A percentile compares a stretch with the other conserved stretches of the same genome.
phyloP scores from a whole-genome alignment of 306 rosid genomes.

The Vigna mungo region DNA sequence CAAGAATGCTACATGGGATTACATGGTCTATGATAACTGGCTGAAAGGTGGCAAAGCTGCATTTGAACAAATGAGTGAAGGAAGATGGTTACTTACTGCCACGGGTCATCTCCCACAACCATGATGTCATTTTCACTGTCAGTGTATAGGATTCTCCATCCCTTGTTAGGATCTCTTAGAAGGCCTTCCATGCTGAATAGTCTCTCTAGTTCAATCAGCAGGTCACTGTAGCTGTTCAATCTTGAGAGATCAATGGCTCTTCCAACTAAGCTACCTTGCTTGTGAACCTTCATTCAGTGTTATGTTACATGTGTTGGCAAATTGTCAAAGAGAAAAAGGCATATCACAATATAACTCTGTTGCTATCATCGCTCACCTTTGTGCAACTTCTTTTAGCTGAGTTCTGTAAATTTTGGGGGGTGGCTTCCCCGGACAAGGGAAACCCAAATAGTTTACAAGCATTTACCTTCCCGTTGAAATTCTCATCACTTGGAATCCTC shows the following conservation, averaged over 20 bases:
- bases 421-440: conserved; percentile 70
- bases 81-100: conserved; percentile 74
- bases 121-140: conserved; percentile 96
- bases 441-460: conserved; percentile 86
- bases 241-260: conserved; percentile 96
- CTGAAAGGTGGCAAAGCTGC: conserved; percentile 37
- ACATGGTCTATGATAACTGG: not conserved
- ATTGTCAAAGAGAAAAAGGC: conserved; percentile 58
- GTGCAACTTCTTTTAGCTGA: conserved; percentile 89
- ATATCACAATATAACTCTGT: conserved; percentile 51
- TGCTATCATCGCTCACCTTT: conserved; percentile 79
- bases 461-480: conserved; percentile 54
- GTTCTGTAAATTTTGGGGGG: conserved; percentile 56
- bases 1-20: conserved; percentile 4
- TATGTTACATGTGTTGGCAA: conserved; percentile 63
- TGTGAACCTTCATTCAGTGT: conserved; percentile 92
- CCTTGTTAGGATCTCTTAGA: conserved; percentile 75
- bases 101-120: conserved; percentile 97
- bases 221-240: conserved; percentile 77
- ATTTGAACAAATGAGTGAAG: conserved; percentile 3
- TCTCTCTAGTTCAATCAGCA: conserved; percentile 83
- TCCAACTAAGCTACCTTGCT: conserved; percentile 98
- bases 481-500: conserved; percentile 67
- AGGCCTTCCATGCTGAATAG: conserved; percentile 97
- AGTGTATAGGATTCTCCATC: conserved; percentile 89